Evolutionary conservation across 2,329 filamentous ascomycete species (phyloP).

Genomic region (Davidsoniella virescens): DNA sequence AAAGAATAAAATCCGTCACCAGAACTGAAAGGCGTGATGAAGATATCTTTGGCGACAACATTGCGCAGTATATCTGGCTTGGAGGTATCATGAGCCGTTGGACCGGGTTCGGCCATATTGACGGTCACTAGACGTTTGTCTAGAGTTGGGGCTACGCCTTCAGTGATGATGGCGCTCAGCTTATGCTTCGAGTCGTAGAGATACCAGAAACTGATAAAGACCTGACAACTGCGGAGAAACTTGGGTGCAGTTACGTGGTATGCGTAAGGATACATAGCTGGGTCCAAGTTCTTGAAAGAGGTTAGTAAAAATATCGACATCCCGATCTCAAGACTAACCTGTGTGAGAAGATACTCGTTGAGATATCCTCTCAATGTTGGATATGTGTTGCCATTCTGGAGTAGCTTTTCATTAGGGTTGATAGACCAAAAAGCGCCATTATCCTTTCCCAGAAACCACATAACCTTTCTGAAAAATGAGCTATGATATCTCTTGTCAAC

Average conservation of each 20-base stretch:
- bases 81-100: constrained; percentile 25
- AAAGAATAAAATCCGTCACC: constrained; percentile 39
- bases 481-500: neutral
- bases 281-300: constrained; percentile 35
- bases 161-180: constrained; percentile 49
- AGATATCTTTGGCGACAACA: constrained; percentile 44
- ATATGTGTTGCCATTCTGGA: constrained; percentile 33
- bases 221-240: constrained; percentile 56
- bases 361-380: constrained; percentile 35
- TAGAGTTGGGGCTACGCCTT: constrained; percentile 64
- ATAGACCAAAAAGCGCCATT: constrained; percentile 38
- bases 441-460: constrained; percentile 5
- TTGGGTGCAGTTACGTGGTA: constrained; percentile 56
- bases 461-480: neutral
- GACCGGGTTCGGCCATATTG: constrained; percentile 12
- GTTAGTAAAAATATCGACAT: neutral
- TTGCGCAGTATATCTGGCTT: constrained; percentile 13
- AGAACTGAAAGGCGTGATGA: constrained; percentile 61
- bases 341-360: constrained; percentile 37
- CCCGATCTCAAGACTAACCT: constrained; percentile 27
- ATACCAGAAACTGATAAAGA: constrained; percentile 67
- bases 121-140: constrained; percentile 53
- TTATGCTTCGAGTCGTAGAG: constrained; percentile 44
- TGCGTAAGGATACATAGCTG: constrained; percentile 44
- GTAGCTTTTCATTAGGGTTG: constrained; percentile 43